These are phyloP conservation scores for Backusella westeae DNA, from an alignment of 192 early-diverging fungal species.

Conservation along the genomic window DNA sequence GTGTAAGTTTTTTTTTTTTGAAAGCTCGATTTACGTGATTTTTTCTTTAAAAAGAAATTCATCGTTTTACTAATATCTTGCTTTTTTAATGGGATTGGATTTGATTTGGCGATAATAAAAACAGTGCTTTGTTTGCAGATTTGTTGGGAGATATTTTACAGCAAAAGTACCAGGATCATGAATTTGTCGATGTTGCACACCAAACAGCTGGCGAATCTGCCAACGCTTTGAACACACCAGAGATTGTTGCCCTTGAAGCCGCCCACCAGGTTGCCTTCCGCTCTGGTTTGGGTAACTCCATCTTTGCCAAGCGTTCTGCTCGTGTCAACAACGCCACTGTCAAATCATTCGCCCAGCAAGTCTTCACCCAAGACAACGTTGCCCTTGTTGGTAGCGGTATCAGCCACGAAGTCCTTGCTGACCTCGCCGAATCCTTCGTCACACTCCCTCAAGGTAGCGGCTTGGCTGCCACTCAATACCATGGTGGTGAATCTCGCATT, in stretches of 20 bases:
- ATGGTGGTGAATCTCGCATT: conserved; percentile 83
- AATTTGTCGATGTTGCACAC: conserved; percentile 74
- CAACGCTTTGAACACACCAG: conserved; percentile 61
- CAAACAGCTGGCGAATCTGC: conserved; percentile 65
- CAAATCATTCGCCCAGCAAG: conserved; percentile 66
- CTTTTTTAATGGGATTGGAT: not conserved
- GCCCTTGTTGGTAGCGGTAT: conserved; percentile 87
- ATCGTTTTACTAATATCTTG: not conserved
- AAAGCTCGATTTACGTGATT: not conserved
- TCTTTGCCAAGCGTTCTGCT: conserved; percentile 72
- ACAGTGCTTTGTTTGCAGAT: conserved; percentile 75
- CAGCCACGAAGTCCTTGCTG: conserved; percentile 65
- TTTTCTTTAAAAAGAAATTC: not conserved
- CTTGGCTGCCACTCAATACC: conserved; percentile 61
- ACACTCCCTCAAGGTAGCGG: conserved; percentile 28
- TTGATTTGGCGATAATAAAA: not conserved
- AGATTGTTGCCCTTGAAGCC: conserved; percentile 68
- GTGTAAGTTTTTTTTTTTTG: conserved; percentile 54
- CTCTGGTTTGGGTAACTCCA: conserved; percentile 90
- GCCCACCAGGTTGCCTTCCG: conserved; percentile 93
- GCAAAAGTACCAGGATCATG: conserved; percentile 80
- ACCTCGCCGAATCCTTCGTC: conserved; percentile 63
- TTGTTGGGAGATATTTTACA: conserved; percentile 76
- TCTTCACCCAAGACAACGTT: conserved; percentile 72
- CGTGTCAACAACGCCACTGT: conserved; percentile 68